Evolutionary conservation across 2,329 filamentous ascomycete species (phyloP).

Genomic region (Coniochaeta sp.): DNA sequence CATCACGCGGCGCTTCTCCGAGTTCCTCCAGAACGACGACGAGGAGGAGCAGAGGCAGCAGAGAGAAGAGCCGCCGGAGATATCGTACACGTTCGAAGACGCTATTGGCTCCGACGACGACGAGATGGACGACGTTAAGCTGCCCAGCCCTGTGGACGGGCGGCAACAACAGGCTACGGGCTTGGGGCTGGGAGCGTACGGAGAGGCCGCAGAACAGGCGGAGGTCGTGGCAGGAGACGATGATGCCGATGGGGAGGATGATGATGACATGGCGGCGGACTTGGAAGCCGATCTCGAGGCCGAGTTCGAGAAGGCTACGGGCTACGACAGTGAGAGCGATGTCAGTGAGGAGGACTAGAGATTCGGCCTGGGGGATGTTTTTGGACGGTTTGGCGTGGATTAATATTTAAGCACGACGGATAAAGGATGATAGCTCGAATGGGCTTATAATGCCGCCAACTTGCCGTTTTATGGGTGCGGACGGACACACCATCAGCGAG

Average conservation of each 20-base stretch:
- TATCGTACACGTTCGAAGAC: slow-evolving; percentile 16
- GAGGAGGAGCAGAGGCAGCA: slow-evolving; percentile 18
- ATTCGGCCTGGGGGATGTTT: no score
- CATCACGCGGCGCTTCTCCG: slow-evolving; percentile 41
- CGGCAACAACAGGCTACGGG: slow-evolving; percentile 12
- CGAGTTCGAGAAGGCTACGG: slow-evolving; percentile 32
- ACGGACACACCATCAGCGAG: no score
- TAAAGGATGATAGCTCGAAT: no score
- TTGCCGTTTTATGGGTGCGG: no score
- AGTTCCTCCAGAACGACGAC: slow-evolving; percentile 40
- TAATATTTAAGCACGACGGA: no score
- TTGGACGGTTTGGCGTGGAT: no score
- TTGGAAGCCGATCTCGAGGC: slow-evolving; percentile 53
- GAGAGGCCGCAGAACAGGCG: slow-evolving; percentile 9
- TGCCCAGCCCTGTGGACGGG: slow-evolving; percentile 46
- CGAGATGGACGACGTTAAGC: slow-evolving; percentile 35
- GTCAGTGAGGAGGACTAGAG: slow-evolving; percentile 58
- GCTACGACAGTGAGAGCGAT: slow-evolving; percentile 51
- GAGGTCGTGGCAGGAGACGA: slow-evolving; percentile 19
- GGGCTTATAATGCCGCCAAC: no score
- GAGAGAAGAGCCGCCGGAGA: slow-evolving; percentile 25
- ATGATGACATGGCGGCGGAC: slow-evolving; percentile 19
- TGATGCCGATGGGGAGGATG: slow-evolving; percentile 19
- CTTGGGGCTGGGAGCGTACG: neutral
- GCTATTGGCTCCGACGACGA: slow-evolving; percentile 22